A percentile compares a stretch with the other conserved stretches of the same genome.
Conservation (phyloP, 192 early-diverging fungal genomes). For the Phlyctochytrium bullatum region DNA sequence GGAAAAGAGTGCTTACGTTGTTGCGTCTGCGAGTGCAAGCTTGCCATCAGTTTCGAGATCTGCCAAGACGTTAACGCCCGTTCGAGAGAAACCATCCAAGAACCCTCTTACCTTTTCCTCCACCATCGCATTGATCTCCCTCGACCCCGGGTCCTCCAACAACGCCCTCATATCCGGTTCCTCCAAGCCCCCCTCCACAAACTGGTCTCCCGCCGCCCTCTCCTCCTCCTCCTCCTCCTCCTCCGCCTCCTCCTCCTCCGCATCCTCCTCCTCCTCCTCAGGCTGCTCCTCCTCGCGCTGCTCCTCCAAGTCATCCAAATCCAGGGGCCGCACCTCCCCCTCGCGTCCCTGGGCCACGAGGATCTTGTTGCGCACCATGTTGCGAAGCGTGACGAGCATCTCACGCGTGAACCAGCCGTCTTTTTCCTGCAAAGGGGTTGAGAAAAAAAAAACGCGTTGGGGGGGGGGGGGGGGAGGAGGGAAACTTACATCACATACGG, state of each 20-base stretch:
- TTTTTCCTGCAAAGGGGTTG: constrained; percentile 12
- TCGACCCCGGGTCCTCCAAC: too few species aligned
- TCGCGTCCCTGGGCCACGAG: constrained; percentile 18
- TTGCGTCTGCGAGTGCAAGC: too few species aligned
- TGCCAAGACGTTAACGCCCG: too few species aligned
- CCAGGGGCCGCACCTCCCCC: constrained; percentile 8
- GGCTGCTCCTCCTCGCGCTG: too few species aligned
- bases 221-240: constrained; percentile 7
- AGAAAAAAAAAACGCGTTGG: background rate
- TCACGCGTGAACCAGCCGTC: constrained; percentile 43
- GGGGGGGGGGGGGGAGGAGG: too few species aligned
- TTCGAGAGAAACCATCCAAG: too few species aligned
- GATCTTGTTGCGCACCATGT: constrained; percentile 35
- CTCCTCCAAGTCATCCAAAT: background rate
- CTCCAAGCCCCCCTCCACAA: background rate
- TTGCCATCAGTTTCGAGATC: too few species aligned
- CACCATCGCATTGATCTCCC: too few species aligned
- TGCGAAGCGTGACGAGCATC: constrained; percentile 5
- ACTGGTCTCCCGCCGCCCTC: constrained; percentile 17
- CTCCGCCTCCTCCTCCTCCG: constrained; percentile 4
- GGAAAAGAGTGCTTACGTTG: too few species aligned
- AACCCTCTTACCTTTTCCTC: too few species aligned
- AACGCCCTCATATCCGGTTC: constrained; percentile 21
- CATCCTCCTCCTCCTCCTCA: constrained; percentile 14
- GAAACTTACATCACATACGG: constrained; percentile 22